These are phyloP conservation scores for Tuber melanosporum DNA, from an alignment of 495 filamentous ascomycete species.

Conservation along the genomic window DNA sequence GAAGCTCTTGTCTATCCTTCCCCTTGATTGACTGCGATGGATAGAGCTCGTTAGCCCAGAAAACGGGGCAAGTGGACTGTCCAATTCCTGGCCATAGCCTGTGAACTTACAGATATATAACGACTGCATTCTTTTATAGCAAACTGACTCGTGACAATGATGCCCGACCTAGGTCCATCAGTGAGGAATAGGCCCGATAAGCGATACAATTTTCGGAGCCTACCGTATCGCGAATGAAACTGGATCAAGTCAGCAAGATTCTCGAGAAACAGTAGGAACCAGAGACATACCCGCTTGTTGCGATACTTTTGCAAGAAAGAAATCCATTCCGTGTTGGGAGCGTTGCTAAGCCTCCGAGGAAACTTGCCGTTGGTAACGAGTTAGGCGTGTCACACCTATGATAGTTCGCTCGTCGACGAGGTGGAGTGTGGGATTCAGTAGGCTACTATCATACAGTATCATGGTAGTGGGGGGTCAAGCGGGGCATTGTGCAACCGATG, in stretches of 20 bases:
- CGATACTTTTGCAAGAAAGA: conserved; percentile 39
- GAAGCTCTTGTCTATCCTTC: conserved; percentile 62
- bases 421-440: conserved; percentile 18
- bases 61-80: conserved; percentile 11
- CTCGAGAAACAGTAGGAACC: not conserved
- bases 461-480: conserved; percentile 17
- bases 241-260: not conserved
- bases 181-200: conserved; percentile 7
- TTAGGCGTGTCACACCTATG: conserved; percentile 5
- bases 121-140: conserved; percentile 74
- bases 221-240: not conserved
- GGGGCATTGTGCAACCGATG: not conserved
- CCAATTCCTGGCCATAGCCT: conserved; percentile 10
- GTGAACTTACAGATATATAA: conserved; percentile 60
- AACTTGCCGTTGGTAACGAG: conserved; percentile 15
- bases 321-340: conserved; percentile 28
- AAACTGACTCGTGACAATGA: conserved; percentile 79
- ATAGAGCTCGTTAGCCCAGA: not conserved
- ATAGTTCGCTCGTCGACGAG: conserved; percentile 2
- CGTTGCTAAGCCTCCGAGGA: not conserved
- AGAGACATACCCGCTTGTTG: conserved; percentile 20
- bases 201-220: not conserved
- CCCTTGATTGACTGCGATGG: conserved; percentile 57
- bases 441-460: not conserved
- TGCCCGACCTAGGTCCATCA: conserved; percentile 59